Evolutionary conservation across 2,329 filamentous ascomycete genomes (phyloP), one percentile per base, ranked within the genome.

Genomic region (Colletotrichum tofieldiae): DNA sequence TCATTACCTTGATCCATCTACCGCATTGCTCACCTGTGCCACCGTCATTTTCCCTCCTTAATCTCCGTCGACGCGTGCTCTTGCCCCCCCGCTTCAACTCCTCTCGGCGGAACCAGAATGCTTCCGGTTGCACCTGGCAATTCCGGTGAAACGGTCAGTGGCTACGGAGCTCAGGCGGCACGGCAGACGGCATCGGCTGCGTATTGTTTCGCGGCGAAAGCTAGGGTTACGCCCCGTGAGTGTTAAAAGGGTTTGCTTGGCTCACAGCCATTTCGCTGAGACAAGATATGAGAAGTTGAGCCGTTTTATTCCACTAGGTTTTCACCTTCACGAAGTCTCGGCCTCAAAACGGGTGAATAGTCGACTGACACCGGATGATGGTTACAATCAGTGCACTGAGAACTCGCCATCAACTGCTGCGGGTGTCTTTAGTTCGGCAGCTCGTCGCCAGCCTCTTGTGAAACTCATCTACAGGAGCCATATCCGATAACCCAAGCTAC

Each of bases 61-160:
- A 64, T 64, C 49, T 64, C 61, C 26, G 47, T 43, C 37, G 49
- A 16, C 23, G 35, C 32, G 5, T 62, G 35, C 35, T 35, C 35
- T 18, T n/a, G 37, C 52, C 52, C 55, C n/a, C 43, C 55, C 12
- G 0, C n/a, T 23, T 26, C n/a, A 20, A 11, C 55, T 39, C 43
- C 26, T 45, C 41, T 26, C 9, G 5, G 23, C 58, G 41, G 58
- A 61, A 29, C 51, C 29, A 35, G 20, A 18, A 3, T 35, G 16
- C 12, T 60, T 16, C 56, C 39, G 26, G 8, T 18, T n/a, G 26
- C 37, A 14, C 23, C 14, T 43, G 8, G n/a, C 35, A 45, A 45
- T 45, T 32, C 35, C 7, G 16, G 6, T 29, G 37, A 59, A 59
- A 43, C 55, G 7, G 20, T 9, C 6, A 18, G 4, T 26, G 26